Evolutionary conservation across 768 basidiomycete species (phyloP).

Genomic region (Boletus fagicola): DNA sequence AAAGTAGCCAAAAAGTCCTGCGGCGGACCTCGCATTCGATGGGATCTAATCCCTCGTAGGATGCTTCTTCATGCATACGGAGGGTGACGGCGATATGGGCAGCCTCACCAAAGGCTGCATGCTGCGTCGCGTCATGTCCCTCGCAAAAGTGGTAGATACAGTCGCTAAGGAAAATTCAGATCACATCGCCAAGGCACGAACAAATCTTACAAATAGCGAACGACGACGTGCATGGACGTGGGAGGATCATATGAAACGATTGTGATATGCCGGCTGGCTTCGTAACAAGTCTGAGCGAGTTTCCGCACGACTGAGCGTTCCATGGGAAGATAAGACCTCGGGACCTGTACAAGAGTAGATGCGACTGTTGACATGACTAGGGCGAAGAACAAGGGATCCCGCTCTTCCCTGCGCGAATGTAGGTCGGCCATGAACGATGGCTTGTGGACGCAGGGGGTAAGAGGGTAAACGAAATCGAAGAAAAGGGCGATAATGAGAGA

Average conservation of each 20-base stretch:
- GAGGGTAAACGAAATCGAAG: slow-evolving; percentile 91
- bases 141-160: slow-evolving; percentile 87
- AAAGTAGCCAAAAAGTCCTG: slow-evolving; percentile 85
- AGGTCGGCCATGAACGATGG: slow-evolving; percentile 93
- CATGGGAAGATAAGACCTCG: slow-evolving; percentile 85
- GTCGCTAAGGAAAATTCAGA: slow-evolving; percentile 47
- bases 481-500: slow-evolving; percentile 82
- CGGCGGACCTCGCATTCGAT: slow-evolving; percentile 88
- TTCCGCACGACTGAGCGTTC: slow-evolving; percentile 81
- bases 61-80: slow-evolving; percentile 83
- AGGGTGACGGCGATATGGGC: slow-evolving; percentile 80
- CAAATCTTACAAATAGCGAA: slow-evolving; percentile 78
- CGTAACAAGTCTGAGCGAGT: slow-evolving; percentile 76
- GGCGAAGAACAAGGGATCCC: slow-evolving; percentile 87
- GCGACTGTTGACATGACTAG: slow-evolving; percentile 88
- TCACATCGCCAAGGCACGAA: background rate
- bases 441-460: slow-evolving; percentile 89
- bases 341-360: slow-evolving; percentile 84
- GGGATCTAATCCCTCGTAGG: slow-evolving; percentile 79
- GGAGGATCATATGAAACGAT: slow-evolving; percentile 82
- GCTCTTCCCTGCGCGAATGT: slow-evolving; percentile 73
- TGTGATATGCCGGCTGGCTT: slow-evolving; percentile 79
- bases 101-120: slow-evolving; percentile 85
- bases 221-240: slow-evolving; percentile 79
- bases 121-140: slow-evolving; percentile 82